A percentile compares a stretch with the other conserved stretches of the same genome.
These are phyloP conservation scores for Leishmania guyanensis DNA, from an alignment of 208 protist species.

Conservation along the genomic window DNA sequence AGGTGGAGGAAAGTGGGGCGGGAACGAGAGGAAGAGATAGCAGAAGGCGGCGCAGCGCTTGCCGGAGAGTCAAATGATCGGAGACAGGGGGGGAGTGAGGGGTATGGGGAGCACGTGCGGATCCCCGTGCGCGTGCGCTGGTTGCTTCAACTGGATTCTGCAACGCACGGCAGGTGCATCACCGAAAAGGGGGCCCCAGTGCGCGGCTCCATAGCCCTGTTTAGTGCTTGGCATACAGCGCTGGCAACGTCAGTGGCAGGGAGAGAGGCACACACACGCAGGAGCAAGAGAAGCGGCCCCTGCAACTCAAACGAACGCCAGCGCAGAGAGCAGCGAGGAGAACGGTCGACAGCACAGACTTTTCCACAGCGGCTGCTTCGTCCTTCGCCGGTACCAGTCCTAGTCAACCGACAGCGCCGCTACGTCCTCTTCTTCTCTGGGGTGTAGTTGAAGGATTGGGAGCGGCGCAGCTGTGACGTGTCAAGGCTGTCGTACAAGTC, in stretches of 20 bases:
- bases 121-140: not conserved
- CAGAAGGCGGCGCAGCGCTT: not conserved
- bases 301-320: not conserved
- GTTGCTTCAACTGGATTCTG: not conserved
- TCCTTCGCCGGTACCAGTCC: not conserved
- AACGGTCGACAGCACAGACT: not conserved
- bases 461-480: constrained; percentile 30
- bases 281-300: not conserved
- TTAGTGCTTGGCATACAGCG: not conserved
- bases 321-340: not conserved
- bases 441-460: constrained; percentile 14
- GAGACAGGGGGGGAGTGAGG: too few species aligned
- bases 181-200: not conserved
- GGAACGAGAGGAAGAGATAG: not conserved
- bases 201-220: not conserved
- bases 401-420: not conserved
- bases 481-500: constrained; percentile 20
- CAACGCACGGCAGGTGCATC: not conserved
- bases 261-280: not conserved
- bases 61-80: not conserved
- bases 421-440: not conserved
- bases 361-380: not conserved
- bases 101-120: too few species aligned
- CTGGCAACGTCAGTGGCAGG: not conserved
- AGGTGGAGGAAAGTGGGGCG: not conserved